Percentiles rank a stretch among this genome's conserved stretches.
phyloP scores from a whole-genome alignment of 257 asterid species.

The Echites panduratus region DNA sequence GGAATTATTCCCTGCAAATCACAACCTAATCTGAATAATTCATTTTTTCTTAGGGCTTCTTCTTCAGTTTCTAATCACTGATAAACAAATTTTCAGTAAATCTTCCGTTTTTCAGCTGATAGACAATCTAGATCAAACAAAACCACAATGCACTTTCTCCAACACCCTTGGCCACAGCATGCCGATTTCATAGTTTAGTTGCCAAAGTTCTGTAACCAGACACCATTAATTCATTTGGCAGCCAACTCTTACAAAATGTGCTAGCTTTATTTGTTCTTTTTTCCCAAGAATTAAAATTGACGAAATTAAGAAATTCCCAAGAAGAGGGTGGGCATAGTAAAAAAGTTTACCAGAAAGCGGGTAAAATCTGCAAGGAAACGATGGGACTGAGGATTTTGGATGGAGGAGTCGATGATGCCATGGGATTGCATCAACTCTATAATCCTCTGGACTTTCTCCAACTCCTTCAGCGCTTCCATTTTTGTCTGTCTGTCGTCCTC shows the following conservation, averaged over 20 bases:
- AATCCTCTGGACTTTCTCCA: conserved; percentile 55
- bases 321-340: not conserved
- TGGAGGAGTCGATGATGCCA: conserved; percentile 31
- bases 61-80: not conserved
- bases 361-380: conserved; percentile 68
- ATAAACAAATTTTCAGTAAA: not conserved
- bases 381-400: conserved; percentile 36
- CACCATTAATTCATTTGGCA: no score
- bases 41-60: not conserved
- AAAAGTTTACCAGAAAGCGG: conserved; percentile 44
- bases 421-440: conserved; percentile 45
- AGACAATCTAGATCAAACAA: not conserved
- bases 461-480: conserved; percentile 75
- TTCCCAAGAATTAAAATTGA: not conserved
- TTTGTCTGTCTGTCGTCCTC: no score
- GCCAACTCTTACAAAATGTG: not conserved
- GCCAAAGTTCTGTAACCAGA: not conserved
- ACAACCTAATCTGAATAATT: not conserved
- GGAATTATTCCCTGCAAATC: not conserved
- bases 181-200: not conserved
- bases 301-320: not conserved
- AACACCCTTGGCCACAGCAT: not conserved
- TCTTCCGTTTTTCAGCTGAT: not conserved
- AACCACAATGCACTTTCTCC: not conserved
- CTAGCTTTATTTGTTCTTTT: no score